phyloP scores from a whole-genome alignment of 106 monocot genomes.

The Allium sativum region DNA sequence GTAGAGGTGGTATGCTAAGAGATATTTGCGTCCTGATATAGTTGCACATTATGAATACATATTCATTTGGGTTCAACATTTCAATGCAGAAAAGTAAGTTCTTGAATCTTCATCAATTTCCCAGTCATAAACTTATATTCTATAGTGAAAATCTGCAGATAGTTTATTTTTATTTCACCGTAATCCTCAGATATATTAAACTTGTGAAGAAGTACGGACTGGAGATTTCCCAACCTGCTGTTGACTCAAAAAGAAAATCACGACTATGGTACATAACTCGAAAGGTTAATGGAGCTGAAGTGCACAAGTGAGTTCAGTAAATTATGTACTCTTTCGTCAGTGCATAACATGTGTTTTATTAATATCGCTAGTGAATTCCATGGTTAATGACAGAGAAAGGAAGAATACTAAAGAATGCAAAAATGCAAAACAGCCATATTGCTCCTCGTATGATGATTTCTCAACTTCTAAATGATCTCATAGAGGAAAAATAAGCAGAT shows the following conservation, averaged over 20 bases:
- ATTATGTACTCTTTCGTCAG: not conserved
- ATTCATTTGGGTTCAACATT: constrained; percentile 59
- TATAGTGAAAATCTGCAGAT: not conserved
- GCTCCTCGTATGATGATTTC: too few relatives aligned
- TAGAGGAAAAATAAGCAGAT: constrained; percentile 24
- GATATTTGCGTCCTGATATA: constrained; percentile 64
- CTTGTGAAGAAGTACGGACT: constrained; percentile 43
- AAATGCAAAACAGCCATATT: too few relatives aligned
- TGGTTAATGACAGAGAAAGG: too few relatives aligned
- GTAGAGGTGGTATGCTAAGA: constrained; percentile 30
- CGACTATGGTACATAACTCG: constrained; percentile 49
- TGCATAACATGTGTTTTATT: not conserved
- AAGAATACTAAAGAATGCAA: too few relatives aligned
- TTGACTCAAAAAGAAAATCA: constrained; percentile 21
- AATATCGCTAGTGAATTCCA: not conserved
- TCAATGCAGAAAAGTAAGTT: constrained; percentile 34
- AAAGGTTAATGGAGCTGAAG: constrained; percentile 25
- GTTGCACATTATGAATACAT: constrained; percentile 69
- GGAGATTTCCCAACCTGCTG: constrained; percentile 42
- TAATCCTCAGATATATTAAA: constrained; percentile 20
- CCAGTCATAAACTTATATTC: not conserved
- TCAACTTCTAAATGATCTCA: too few relatives aligned
- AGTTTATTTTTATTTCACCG: not conserved
- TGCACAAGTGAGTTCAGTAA: constrained; percentile 32
- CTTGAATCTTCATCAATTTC: not conserved